Percentiles rank a stretch among this genome's conserved stretches.
phyloP scores from a whole-genome alignment of 106 monocot species.

The Acorus calamus region DNA sequence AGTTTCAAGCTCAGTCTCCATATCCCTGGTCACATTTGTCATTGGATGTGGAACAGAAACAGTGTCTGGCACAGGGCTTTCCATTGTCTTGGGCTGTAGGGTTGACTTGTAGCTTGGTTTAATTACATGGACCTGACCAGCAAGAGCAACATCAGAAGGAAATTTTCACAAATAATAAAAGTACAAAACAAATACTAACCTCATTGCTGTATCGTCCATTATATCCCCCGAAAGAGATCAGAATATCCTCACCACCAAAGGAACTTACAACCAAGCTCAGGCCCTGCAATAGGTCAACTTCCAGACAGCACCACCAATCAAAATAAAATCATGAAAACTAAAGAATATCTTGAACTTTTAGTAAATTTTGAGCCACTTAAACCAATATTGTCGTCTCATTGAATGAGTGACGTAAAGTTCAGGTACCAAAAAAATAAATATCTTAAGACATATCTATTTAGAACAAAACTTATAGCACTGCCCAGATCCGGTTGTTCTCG shows the following conservation, averaged over 20 bases:
- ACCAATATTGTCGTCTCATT: no score
- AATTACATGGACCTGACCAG: slow-evolving; percentile 57
- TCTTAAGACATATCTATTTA: no score
- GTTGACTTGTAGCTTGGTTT: slow-evolving; percentile 65
- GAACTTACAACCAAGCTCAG: slow-evolving; percentile 68
- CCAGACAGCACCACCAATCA: not conserved
- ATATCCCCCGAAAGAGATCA: slow-evolving; percentile 95
- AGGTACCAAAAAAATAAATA: no score
- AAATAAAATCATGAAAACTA: no score
- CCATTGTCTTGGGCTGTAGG: slow-evolving; percentile 22
- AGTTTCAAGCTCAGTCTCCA: slow-evolving; percentile 48
- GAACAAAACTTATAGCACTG: no score
- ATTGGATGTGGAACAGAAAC: slow-evolving; percentile 23
- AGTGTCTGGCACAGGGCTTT: slow-evolving; percentile 39
- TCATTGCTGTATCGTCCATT: slow-evolving; percentile 91
- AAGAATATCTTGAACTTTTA: no score
- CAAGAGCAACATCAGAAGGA: not conserved
- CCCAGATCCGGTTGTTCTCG: no score
- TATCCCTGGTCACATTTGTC: slow-evolving; percentile 32
- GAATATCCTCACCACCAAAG: slow-evolving; percentile 70
- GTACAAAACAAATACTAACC: slow-evolving; percentile 25
- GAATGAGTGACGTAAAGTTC: no score
- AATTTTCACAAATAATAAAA: not conserved
- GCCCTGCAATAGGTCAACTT: slow-evolving; percentile 37
- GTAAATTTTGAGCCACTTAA: no score